A percentile compares a stretch with the other conserved stretches of the same genome.
These are phyloP conservation scores for Gonapodya prolifera DNA, from an alignment of 192 early-diverging fungal species.

Conservation along the genomic window DNA sequence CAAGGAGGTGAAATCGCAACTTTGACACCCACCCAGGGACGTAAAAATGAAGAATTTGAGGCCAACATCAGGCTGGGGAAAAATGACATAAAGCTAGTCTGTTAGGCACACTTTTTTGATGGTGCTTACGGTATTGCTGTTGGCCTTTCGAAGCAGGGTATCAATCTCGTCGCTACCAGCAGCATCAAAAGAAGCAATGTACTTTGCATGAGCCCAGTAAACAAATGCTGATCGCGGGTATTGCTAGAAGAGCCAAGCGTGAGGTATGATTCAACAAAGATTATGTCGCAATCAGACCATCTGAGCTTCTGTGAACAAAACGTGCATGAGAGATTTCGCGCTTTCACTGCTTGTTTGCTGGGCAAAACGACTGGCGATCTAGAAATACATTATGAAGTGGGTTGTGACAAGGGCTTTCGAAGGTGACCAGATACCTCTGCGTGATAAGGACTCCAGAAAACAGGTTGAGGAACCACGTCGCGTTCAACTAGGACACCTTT, in stretches of 20 bases:
- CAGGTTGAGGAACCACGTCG: not conserved
- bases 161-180: not conserved
- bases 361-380: not conserved
- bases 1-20: no score
- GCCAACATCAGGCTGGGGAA: not conserved
- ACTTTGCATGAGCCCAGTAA: not conserved
- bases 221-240: not conserved
- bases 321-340: not conserved
- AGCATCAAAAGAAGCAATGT: not conserved
- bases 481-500: not conserved
- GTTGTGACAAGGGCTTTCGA: no score
- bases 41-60: not conserved
- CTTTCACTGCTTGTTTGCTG: not conserved
- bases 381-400: not conserved
- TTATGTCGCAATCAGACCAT: not conserved
- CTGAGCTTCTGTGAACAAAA: not conserved
- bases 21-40: no score
- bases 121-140: not conserved
- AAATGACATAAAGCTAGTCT: no score
- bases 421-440: not conserved
- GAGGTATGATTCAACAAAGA: not conserved
- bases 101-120: no score
- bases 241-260: not conserved
- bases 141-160: not conserved
- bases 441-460: not conserved